A percentile compares a stretch with the other conserved stretches of the same genome.
Conservation (phyloP, 148 eudicot genomes). For the Polygonum maritimum region DNA sequence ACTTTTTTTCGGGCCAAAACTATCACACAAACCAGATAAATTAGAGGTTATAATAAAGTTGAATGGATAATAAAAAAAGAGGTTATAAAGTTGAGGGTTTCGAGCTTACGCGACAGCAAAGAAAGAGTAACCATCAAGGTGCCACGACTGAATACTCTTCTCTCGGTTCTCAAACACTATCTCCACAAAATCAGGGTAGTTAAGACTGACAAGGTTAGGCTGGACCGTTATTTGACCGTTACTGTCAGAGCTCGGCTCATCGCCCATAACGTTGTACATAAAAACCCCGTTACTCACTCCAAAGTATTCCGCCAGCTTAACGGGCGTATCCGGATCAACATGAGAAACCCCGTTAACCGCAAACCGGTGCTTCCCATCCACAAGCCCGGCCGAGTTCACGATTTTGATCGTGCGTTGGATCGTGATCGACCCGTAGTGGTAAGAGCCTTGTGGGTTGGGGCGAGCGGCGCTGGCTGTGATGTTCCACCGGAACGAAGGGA, state of each 20-base stretch:
- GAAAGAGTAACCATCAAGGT: slow-evolving; percentile 37
- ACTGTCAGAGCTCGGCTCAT: background rate
- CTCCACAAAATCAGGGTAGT: slow-evolving; percentile 31
- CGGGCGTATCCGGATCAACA: slow-evolving; percentile 5
- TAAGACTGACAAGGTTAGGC: slow-evolving; percentile 26
- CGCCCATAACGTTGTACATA: slow-evolving; percentile 12
- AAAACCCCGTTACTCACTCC: slow-evolving; percentile 11
- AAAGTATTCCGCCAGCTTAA: slow-evolving; percentile 23
- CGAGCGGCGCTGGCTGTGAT: slow-evolving; percentile 25
- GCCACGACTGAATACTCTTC: slow-evolving; percentile 32
- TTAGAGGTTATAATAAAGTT: too few species aligned
- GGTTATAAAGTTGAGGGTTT: background rate
- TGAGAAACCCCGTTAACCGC: slow-evolving; percentile 19
- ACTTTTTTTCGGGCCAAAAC: too few species aligned
- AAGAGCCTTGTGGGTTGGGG: slow-evolving; percentile 29
- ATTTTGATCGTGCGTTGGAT: slow-evolving; percentile 21
- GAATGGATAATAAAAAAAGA: too few species aligned
- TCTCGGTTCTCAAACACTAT: slow-evolving; percentile 35
- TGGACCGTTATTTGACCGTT: background rate
- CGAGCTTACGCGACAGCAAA: slow-evolving; percentile 28
- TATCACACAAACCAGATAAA: too few species aligned
- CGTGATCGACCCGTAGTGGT: slow-evolving; percentile 16
- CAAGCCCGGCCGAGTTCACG: background rate
- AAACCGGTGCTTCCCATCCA: slow-evolving; percentile 13
- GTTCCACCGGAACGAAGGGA: slow-evolving; percentile 24